Base-by-base conservation (phyloP, 2,329 filamentous ascomycete genomes). In the Thelonectria olida region DNA sequence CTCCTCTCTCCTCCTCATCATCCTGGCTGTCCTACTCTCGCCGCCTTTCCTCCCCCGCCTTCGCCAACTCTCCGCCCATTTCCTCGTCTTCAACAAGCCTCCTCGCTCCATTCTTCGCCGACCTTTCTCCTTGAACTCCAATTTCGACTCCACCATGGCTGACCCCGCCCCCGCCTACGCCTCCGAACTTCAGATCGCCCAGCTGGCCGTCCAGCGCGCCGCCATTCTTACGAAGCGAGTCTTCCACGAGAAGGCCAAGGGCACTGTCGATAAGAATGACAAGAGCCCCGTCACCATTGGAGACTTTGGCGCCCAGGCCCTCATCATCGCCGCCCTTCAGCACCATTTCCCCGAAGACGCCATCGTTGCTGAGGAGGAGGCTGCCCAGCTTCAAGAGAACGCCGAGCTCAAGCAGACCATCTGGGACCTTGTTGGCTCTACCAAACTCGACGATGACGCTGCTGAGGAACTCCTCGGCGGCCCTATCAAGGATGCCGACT, bases 281-380 rank as follows among this genome's bases (percentile, higher is more conserved):
- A 93, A 92, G 76, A 97, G 94, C 9, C 96, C 96, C 67, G 96
- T 99, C 72, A 99, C 96, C 17, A 96, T 98, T 72, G 96, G 95
- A 76, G 96, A 99, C 81, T 98, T 97, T 78, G 96, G 96, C 74
- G 96, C 96, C 36, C 96, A 99, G 82, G 94, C 96, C 28, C 88
- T 99, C 67, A 97, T 99, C 79, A 97, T 98, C 74, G 86, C 90
- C 58, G 95, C 95, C 25, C 90, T 99, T 69, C 90, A 90, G 79
- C 88, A 92, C 79, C 92, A 91, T 79, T 99, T 99, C 82, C 96
- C 96, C 17, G 75, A 88, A 34, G 96, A 99, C 75, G 90, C 92
- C 77, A 92, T 99, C 65, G 92, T 99, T 41, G 96, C 92, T 68
- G 96, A 99, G 79, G 96, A 99, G 80, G 96, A 99, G 80, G 92